A percentile compares a stretch with the other conserved stretches of the same genome.
phyloP scores from a whole-genome alignment of 768 basidiomycete species.

The Calocybe indica region DNA sequence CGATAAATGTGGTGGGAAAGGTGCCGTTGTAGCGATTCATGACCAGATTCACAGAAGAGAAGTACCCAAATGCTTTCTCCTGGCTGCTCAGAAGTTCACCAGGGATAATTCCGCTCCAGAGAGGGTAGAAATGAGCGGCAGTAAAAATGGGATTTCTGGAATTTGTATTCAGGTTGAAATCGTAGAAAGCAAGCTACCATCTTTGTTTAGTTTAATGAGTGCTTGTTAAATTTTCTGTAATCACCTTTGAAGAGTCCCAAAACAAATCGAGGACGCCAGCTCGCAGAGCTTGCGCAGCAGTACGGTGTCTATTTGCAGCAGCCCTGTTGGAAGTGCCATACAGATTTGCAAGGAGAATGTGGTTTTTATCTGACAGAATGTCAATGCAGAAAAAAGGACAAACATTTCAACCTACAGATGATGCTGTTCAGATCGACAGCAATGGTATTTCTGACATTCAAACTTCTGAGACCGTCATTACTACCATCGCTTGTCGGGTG shows the following conservation, averaged over 20 bases:
- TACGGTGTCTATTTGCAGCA: constrained; percentile 42
- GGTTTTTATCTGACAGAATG: constrained; percentile 50
- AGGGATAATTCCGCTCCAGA: constrained; percentile 86
- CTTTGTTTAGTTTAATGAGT: not conserved
- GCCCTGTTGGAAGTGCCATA: constrained; percentile 43
- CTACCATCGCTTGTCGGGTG: constrained; percentile 27
- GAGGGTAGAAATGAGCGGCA: constrained; percentile 76
- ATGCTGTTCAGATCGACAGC: constrained; percentile 83
- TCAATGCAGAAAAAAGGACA: constrained; percentile 1
- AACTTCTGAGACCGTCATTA: constrained; percentile 51
- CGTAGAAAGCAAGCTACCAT: constrained; percentile 76
- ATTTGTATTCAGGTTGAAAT: constrained; percentile 74
- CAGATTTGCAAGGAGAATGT: constrained; percentile 51
- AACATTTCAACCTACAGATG: constrained; percentile 49
- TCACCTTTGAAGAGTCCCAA: constrained; percentile 71
- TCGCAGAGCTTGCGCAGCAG: constrained; percentile 51
- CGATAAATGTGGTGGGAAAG: constrained; percentile 71
- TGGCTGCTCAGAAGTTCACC: constrained; percentile 52
- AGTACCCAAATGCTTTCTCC: constrained; percentile 61
- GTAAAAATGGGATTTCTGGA: constrained; percentile 61
- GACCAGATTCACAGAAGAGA: constrained; percentile 71
- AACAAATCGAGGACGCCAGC: constrained; percentile 77
- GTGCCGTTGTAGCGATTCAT: constrained; percentile 86
- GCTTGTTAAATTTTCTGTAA: not conserved
- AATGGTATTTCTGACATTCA: constrained; percentile 66